Evolutionary conservation across 1,284 basidiomycete species (phyloP).

Genomic region (Pseudozyma sp.): DNA sequence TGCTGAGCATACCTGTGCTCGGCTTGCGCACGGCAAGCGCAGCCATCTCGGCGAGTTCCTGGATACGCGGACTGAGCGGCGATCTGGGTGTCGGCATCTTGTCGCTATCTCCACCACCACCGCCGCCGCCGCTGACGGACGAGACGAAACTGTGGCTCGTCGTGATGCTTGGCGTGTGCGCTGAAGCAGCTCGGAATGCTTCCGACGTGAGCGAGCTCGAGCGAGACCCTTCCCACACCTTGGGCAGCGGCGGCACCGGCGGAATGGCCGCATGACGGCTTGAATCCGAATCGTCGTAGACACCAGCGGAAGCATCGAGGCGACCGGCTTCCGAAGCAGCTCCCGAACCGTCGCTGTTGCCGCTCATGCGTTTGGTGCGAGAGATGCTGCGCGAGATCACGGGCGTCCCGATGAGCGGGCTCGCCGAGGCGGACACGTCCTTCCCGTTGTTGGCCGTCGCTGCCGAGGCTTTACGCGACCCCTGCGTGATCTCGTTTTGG

Average conservation of each 20-base stretch:
- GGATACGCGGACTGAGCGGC: slow-evolving; percentile 42
- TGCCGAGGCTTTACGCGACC: slow-evolving; percentile 28
- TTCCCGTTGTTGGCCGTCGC: slow-evolving; percentile 11
- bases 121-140: slow-evolving; percentile 30
- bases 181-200: slow-evolving; percentile 25
- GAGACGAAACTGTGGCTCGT: slow-evolving; percentile 40
- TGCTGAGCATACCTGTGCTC: slow-evolving; percentile 18
- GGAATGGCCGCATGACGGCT: slow-evolving; percentile 74
- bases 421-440: slow-evolving; percentile 21
- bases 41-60: slow-evolving; percentile 45
- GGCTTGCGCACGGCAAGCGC: slow-evolving; percentile 40
- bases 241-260: slow-evolving; percentile 94
- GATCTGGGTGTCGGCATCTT: slow-evolving; percentile 39
- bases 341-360: slow-evolving; percentile 39
- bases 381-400: slow-evolving; percentile 19
- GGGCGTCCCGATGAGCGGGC: slow-evolving; percentile 24
- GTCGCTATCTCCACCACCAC: slow-evolving; percentile 26
- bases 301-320: slow-evolving; percentile 16
- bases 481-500: slow-evolving; percentile 42
- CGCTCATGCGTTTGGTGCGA: slow-evolving; percentile 45
- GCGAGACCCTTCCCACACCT: slow-evolving; percentile 83
- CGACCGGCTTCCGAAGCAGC: slow-evolving; percentile 24
- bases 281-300: slow-evolving; percentile 27
- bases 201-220: slow-evolving; percentile 71
- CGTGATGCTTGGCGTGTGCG: slow-evolving; percentile 29